Base-by-base conservation (phyloP, 352 stramenopile species). In the Aphanomyces euteiches region DNA sequence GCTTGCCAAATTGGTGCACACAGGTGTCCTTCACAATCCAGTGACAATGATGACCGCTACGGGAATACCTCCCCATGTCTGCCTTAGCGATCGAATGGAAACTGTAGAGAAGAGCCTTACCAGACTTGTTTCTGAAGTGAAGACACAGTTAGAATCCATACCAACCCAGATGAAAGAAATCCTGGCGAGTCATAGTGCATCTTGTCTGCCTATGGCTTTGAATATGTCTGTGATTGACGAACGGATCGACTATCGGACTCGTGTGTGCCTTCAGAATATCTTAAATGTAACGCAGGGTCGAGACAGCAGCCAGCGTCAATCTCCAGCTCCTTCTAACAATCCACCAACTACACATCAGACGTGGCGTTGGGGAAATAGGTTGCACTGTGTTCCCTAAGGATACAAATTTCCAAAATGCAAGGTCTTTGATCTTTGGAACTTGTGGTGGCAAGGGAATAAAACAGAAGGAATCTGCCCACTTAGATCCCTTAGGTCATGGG, bases 381-480 rank as follows among this genome's bases (percentile, higher is more conserved):
- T 58, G 8, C 50, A 58, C 50, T 12, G 7, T 19, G 50, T 19
- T 34, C 50, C 50, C 8, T 3, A 10, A 58, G 50, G 50, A 10
- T 58, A 38, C 37, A 34, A 21, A 19, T 10, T 58, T 19, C 50
- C 50, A 10, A 58, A 10, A 19, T 58, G 50, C 50, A 58, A 58
- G 37, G n/a, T 19, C 8, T 38, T 10, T 10, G 50, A 58, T 19
- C n/a, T 58, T 12, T 58, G 50, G 50, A 58, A 58, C 7, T 19
- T 58, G 50, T 58, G 50, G 50, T 58, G 50, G 50, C 50, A 38
- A 13, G 50, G 50, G n/a, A 58, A 12, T 19, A n/a, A n/a, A 10
- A 58, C 50, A 10, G 8, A 58, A 58, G 28, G n/a, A 58, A 58
- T 21, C n/a, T 0, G 50, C 50, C 50, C 50, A 10, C n/a, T 58